Evolutionary conservation across 768 basidiomycete genomes (phyloP).

Genomic region (Termitomyces bulborhizus): DNA sequence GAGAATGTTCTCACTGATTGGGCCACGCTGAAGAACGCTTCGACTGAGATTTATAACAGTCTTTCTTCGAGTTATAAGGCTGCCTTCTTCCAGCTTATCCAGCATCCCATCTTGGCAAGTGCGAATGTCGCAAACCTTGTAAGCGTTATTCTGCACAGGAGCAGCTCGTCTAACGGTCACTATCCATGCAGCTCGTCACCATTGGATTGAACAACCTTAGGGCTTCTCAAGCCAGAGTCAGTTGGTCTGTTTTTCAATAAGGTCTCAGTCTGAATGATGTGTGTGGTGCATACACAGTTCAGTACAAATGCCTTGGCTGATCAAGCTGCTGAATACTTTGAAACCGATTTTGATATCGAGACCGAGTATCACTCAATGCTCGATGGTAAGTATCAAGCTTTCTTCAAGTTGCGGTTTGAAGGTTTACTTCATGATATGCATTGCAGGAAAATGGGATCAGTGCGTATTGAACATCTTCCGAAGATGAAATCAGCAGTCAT

Average conservation of each 20-base stretch:
- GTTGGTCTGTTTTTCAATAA: constrained; percentile 1
- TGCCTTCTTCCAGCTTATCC: constrained; percentile 69
- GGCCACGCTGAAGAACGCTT: constrained; percentile 39
- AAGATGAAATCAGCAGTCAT: background rate
- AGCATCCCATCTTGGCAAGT: constrained; percentile 57
- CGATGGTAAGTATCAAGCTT: constrained; percentile 28
- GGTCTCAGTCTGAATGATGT: background rate
- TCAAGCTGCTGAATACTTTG: constrained; percentile 49
- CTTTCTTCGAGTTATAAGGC: constrained; percentile 41
- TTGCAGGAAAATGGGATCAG: constrained; percentile 59
- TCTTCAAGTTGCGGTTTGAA: background rate
- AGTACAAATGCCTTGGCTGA: constrained; percentile 55
- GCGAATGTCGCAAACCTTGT: constrained; percentile 51
- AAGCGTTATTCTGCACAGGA: background rate
- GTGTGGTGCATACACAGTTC: constrained; percentile 19
- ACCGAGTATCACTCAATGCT: constrained; percentile 52
- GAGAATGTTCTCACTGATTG: constrained; percentile 49
- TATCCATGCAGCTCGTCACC: constrained; percentile 32
- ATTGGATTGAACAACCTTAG: constrained; percentile 57
- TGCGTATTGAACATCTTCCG: constrained; percentile 19
- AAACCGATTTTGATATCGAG: constrained; percentile 56
- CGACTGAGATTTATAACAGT: constrained; percentile 50
- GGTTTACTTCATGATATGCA: background rate
- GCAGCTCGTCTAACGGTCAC: too few relatives aligned
- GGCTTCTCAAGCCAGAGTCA: constrained; percentile 53